Evolutionary conservation across 2,329 filamentous ascomycete genomes (phyloP), one percentile per base, ranked within the genome.

Genomic region (Lecanicillium sp.): DNA sequence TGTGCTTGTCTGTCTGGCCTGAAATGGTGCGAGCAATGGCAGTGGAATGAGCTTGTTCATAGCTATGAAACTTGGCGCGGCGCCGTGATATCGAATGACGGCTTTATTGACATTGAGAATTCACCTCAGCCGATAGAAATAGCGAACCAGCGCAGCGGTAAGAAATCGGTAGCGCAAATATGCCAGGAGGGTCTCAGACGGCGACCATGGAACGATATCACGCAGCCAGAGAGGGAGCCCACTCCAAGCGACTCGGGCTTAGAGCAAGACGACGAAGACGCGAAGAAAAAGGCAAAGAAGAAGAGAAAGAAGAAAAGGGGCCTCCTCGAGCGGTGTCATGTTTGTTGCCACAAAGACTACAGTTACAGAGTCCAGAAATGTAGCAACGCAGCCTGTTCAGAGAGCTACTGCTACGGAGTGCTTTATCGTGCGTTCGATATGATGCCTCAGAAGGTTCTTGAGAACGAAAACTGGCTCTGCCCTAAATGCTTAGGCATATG

Each of bases 1-100:
- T 98, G 92, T 56, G 78, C 76, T 3, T 98, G 92, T 53, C 74
- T 94, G 36, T 94, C 89, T 4, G 80, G 79, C 15, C 73, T 95
- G 9, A 78, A 76, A 44, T 98, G 90, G 89, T 87, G 86, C 36
- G 89, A 98, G 56, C 92, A 96, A 56, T 95, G 89, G 73, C 67
- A 75, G 11, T 96, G 89, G 89, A 71, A 78, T 30, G 78, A 88
- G 12, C 68, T 98, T 9, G 69, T 78, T 0, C 68, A 78, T 36
- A 83, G 84, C 43, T 88, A 96, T 55, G 89, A 95, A 45, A 64
- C 65, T 3, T 98, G 90, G 87, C 77, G 88, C 29, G 71, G 74
- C 14, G 77, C 88, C 58, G 79, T 95, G 22, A 78, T 94, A 36
- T 71, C 78, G 35, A 78, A 85, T 45, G 78, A 85, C 47, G 78